These are phyloP conservation scores for Apophysomyces elegans DNA, from an alignment of 371 early-diverging fungal species.

Conservation along the genomic window DNA sequence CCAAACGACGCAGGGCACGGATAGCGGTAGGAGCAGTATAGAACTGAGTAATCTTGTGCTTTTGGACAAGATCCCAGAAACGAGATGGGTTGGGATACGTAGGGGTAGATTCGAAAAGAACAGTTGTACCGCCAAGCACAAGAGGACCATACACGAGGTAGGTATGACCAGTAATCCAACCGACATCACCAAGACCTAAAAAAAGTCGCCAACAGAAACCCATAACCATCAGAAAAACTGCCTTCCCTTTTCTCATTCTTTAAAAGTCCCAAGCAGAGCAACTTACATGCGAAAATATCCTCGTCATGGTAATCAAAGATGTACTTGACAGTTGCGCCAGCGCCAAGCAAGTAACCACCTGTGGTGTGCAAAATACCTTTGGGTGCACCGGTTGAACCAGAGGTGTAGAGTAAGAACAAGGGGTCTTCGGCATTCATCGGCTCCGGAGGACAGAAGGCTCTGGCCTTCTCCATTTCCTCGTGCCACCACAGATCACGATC, in stretches of 20 bases:
- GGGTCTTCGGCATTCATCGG: conserved; percentile 92
- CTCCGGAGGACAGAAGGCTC: conserved; percentile 81
- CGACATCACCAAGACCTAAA: conserved; percentile 63
- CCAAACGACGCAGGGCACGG: conserved; percentile 87
- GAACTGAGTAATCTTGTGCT: conserved; percentile 94
- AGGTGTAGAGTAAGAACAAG: conserved; percentile 97
- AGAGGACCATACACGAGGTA: conserved; percentile 97
- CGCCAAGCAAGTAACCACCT: conserved; percentile 95
- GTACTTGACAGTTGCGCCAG: conserved; percentile 87
- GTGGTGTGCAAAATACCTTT: conserved; percentile 95
- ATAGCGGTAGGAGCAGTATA: conserved; percentile 99
- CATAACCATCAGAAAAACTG: not conserved
- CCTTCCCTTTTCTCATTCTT: not conserved
- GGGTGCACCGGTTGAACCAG: conserved; percentile 96
- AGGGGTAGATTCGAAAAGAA: conserved; percentile 92
- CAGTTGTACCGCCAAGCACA: conserved; percentile 86
- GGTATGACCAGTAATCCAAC: conserved; percentile 87
- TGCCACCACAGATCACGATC: conserved; percentile 91
- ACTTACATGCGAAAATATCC: conserved; percentile 82
- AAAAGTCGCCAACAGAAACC: not conserved
- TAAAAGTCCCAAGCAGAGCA: conserved; percentile 18
- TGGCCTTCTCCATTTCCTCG: conserved; percentile 75
- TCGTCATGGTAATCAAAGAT: conserved; percentile 88
- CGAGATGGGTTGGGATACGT: conserved; percentile 83
- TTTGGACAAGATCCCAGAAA: conserved; percentile 85